A percentile compares a stretch with the other conserved stretches of the same genome.
Evolutionary conservation across 306 rosid species (phyloP).

Genomic region (Cicer judaicum): DNA sequence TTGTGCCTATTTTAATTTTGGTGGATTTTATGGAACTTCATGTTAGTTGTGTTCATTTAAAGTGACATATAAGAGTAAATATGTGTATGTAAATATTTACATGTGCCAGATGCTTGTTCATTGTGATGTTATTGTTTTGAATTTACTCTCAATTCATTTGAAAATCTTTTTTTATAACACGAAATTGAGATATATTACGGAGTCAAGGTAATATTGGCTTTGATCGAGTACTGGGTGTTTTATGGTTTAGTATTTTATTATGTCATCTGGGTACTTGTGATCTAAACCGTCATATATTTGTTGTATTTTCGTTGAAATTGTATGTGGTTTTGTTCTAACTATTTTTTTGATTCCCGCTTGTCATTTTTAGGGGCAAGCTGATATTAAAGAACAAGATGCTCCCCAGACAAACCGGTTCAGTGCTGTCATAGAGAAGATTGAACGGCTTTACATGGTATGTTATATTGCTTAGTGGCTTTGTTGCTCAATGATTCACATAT

Average conservation of each 20-base stretch:
- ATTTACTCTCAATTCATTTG: slow-evolving; percentile 9
- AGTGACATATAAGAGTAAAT: not conserved
- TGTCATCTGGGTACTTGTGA: slow-evolving; percentile 27
- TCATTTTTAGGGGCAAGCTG: slow-evolving; percentile 67
- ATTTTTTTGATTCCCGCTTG: slow-evolving; percentile 24
- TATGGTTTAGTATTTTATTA: not conserved
- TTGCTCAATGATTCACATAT: slow-evolving; percentile 23
- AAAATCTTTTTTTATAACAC: slow-evolving; percentile 21
- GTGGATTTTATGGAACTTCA: slow-evolving; percentile 30
- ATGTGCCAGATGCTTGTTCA: too few species aligned
- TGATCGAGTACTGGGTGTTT: not conserved
- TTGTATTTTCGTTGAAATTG: slow-evolving; percentile 11
- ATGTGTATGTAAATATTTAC: too few species aligned
- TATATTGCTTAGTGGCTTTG: slow-evolving; percentile 2
- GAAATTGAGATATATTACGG: slow-evolving; percentile 33
- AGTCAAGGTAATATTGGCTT: slow-evolving; percentile 19
- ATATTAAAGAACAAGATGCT: slow-evolving; percentile 68
- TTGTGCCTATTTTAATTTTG: slow-evolving; percentile 17
- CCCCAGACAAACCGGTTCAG: slow-evolving; percentile 85
- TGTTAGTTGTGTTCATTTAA: not conserved
- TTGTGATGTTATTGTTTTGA: slow-evolving; percentile 4
- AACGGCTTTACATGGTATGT: slow-evolving; percentile 86
- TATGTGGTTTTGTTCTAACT: slow-evolving; percentile 16
- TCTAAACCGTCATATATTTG: not conserved
- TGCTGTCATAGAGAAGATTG: slow-evolving; percentile 98